Conservation (phyloP, 345 rosid species). For the Moricandia moricandioides region DNA sequence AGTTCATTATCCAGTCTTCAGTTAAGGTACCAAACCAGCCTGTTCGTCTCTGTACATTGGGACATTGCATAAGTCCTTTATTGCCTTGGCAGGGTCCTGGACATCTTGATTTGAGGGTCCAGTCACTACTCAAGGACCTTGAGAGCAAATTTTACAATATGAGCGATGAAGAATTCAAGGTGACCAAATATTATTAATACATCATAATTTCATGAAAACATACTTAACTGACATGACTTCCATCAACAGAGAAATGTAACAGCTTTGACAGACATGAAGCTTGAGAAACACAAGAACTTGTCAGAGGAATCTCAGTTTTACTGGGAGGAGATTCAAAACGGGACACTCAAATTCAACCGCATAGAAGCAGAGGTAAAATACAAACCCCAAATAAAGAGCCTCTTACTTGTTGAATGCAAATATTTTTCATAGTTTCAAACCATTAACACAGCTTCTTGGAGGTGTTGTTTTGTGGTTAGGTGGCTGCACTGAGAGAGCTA, state of each 20-base stretch:
- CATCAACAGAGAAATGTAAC: not conserved
- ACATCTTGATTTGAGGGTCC: constrained; percentile 68
- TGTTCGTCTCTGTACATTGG: not conserved
- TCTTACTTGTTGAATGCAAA: not conserved
- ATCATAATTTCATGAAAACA: constrained; percentile 35
- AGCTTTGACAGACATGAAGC: constrained; percentile 56
- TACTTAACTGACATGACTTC: not conserved
- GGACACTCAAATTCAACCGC: constrained; percentile 76
- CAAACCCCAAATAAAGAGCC: not conserved
- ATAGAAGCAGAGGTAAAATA: constrained; percentile 62
- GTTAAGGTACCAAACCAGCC: not conserved
- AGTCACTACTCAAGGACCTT: constrained; percentile 64
- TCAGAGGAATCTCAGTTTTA: constrained; percentile 69
- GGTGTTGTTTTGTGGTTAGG: constrained; percentile 45
- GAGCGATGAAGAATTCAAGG: constrained; percentile 84
- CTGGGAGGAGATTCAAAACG: constrained; percentile 62
- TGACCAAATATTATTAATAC: constrained; percentile 10
- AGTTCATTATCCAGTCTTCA: constrained; percentile 1
- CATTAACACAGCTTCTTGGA: not conserved
- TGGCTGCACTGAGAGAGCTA: constrained; percentile 62
- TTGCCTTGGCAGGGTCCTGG: constrained; percentile 11
- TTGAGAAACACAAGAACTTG: constrained; percentile 85
- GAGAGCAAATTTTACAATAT: constrained; percentile 65
- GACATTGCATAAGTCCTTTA: not conserved
- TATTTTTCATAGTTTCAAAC: not conserved